These are phyloP conservation scores for Microdochium bolleyi DNA, from an alignment of 2,329 filamentous ascomycete species.

Conservation along the genomic window DNA sequence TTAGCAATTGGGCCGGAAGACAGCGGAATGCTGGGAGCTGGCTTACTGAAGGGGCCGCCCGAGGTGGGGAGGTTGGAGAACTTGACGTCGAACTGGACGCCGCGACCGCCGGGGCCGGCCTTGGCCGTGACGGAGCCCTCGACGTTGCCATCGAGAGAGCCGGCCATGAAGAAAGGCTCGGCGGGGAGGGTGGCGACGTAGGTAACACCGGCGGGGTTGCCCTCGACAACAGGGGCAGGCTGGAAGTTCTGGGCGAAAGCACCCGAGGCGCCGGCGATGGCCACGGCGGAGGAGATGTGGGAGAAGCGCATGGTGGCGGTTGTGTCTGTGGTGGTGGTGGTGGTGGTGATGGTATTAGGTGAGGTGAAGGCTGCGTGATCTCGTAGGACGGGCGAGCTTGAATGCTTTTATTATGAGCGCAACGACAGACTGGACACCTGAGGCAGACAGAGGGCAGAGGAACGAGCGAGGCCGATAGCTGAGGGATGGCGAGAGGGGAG, in stretches of 20 bases:
- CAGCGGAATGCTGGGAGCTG: not conserved
- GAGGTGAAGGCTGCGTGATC: not conserved
- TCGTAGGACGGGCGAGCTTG: not conserved
- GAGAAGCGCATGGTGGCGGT: slow-evolving; percentile 15
- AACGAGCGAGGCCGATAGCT: too few relatives aligned
- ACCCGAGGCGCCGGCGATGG: slow-evolving; percentile 8
- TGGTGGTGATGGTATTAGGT: not conserved
- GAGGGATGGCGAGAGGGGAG: too few relatives aligned
- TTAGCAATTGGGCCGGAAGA: too few relatives aligned
- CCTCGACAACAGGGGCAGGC: slow-evolving; percentile 36
- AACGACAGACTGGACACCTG: too few relatives aligned
- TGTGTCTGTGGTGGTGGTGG: not conserved
- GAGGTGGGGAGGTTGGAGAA: slow-evolving; percentile 51
- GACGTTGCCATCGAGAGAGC: slow-evolving; percentile 42
- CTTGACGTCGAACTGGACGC: slow-evolving; percentile 45
- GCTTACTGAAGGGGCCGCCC: slow-evolving; percentile 53
- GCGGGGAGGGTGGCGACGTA: slow-evolving; percentile 51
- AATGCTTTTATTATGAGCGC: not conserved
- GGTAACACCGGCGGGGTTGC: slow-evolving; percentile 46
- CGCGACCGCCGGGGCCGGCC: slow-evolving; percentile 38
- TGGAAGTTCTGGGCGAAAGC: slow-evolving; percentile 15
- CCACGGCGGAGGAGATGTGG: slow-evolving; percentile 12
- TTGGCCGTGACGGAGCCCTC: slow-evolving; percentile 41
- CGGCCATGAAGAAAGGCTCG: slow-evolving; percentile 38
- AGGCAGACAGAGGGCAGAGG: too few relatives aligned